Evolutionary conservation across 2,329 filamentous ascomycete species (phyloP), one percentile per base, ranked within the genome.

Genomic region (Tolypocladium amazonense): DNA sequence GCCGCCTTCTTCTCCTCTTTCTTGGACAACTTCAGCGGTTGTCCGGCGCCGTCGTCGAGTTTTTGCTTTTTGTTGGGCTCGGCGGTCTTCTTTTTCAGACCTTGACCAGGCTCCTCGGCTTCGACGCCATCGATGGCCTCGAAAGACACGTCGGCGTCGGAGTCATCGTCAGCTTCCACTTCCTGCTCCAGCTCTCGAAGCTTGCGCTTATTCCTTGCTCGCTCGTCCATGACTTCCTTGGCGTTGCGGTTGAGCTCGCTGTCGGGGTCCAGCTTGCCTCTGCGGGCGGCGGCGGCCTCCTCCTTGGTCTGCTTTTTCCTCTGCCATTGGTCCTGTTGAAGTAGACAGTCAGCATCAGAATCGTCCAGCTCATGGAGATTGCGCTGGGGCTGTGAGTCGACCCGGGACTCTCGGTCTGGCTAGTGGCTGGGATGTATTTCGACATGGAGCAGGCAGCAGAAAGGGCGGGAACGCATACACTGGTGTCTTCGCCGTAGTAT

Each of bases 251-350:
- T 94, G 65, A 82, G 72, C 63, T 88, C 87, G 69, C 91, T 92
- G 65, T 93, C 90, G 33, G 94, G 92, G 69, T 97, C 90, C 47
- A 97, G 82, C 77, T 97, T 97, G 62, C 89, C 90, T 70, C 88
- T 84, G 76, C 92, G 92, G 59, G 91, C 89, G 65, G 88, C 87
- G 63, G 86, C 85, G 61, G 90, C 90, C 74, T 96, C 84, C 73
- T 91, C 89, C 72, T 96, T 96, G 57, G 91, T 93, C 77, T 97
- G 92, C 79, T 97, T 97, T 77, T 94, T 96, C 71, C 88, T 88
- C 73, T 86, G 72, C 91, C 92, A 96, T 87, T 97, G 91, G 68
- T 94, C 89, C 91, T 96, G 69, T 63, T 53, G 50, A 65, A 57
- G 25, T 56, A 56, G 35, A 27, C 7, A 11, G 53, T 56, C 15